Evolutionary conservation across 306 rosid species (phyloP), one percentile per base, ranked within the genome.

Genomic region (Cucumis cinereus): DNA sequence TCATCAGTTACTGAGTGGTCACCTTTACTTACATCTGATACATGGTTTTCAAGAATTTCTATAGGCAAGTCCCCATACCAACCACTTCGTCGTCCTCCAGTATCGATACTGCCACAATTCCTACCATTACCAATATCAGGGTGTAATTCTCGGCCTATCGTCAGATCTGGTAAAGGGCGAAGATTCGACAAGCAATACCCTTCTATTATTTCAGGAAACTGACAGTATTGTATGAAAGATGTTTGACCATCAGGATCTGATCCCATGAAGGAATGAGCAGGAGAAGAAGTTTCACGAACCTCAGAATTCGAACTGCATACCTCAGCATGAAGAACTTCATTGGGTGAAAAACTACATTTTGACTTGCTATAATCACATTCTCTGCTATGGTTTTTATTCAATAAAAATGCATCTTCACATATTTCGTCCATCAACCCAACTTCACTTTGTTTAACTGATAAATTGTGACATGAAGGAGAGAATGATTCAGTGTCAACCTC

Each of bases 341-440:
- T 85, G 43, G 66, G 82, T 72, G 90, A 82, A 79, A 83, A 30
- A 81, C 74, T 70, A 83, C 57, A 40, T 63, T 79, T 84, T 19
- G 89, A 73, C 43, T 80, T 89, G 74, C 85, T 76, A 35, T 81
- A 83, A 85, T 79, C 67, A 72, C 83, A 76, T 59, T 82, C 87
- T 56, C 19, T 47, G 57, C 78, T 71, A 75, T 64, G 85, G 55
- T 77, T 77, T 72, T 76, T 73, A 77, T 81, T 84, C 54, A 78
- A 75, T 61, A 75, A 89, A 84, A 94, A 94, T 55, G 89, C 98
- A 83, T 91, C 95, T 57, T 94, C 96, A 76, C 90, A 87, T 83
- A 91, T 94, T 85, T 86, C 93, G 84, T 89, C 88, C 98, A 94
- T 89, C 77, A 92, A 58, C 61, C 68, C 82, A 66, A 87, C 84